Percentiles rank a stretch among this genome's conserved stretches.
These are phyloP conservation scores for Heterobasidion annosum DNA, from an alignment of 1,284 basidiomycete species.

Conservation along the genomic window DNA sequence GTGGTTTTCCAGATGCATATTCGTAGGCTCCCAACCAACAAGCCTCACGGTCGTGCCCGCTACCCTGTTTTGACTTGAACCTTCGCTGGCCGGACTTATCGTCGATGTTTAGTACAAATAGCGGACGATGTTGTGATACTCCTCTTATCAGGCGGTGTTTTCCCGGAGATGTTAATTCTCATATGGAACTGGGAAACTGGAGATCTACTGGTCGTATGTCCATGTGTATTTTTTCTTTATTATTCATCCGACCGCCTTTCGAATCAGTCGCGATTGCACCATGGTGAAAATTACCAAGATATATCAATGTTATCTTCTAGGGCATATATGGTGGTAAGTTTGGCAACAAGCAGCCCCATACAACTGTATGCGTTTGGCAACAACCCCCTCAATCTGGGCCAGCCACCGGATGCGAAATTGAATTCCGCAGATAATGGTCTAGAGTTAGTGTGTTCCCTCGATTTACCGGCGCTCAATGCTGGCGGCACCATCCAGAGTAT, in stretches of 20 bases:
- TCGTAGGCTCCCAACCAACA: constrained; percentile 13
- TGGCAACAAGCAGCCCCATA: background rate
- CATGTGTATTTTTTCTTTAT: background rate
- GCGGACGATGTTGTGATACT: constrained; percentile 43
- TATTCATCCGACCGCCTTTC: background rate
- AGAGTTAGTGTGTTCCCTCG: constrained; percentile 22
- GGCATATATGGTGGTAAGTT: background rate
- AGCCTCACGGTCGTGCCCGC: constrained; percentile 27
- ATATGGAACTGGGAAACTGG: constrained; percentile 50
- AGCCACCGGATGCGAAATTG: background rate
- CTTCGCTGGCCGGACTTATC: background rate
- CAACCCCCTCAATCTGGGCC: background rate
- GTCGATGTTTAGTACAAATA: constrained; percentile 34
- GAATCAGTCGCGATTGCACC: constrained; percentile 11
- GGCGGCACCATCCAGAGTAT: constrained; percentile 2
- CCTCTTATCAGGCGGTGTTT: constrained; percentile 23
- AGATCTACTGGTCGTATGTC: constrained; percentile 30
- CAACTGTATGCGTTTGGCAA: background rate
- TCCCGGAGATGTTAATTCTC: constrained; percentile 25
- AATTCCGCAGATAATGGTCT: constrained; percentile 23
- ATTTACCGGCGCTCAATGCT: constrained; percentile 21
- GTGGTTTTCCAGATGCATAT: no score
- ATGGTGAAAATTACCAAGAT: constrained; percentile 2
- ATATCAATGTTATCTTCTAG: background rate
- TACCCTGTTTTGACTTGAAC: constrained; percentile 5